Conservation (phyloP, 2,329 filamentous ascomycete genomes). For the Botrytis fragariae region DNA sequence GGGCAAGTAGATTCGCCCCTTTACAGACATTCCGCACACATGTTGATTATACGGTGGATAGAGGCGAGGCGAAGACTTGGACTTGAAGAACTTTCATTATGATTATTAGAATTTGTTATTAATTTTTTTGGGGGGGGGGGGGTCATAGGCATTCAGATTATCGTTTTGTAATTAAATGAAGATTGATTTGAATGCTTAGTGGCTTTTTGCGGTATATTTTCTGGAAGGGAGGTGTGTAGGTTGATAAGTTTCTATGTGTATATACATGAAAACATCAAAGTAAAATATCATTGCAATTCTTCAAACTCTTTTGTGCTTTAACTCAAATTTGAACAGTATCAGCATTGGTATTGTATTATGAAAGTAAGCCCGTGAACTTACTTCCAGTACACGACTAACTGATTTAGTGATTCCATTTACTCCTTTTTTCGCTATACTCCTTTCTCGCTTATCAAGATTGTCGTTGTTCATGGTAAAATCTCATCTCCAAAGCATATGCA, state of each 20-base stretch:
- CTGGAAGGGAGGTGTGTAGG: too few relatives aligned
- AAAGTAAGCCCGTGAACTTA: too few relatives aligned
- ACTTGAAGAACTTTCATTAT: not conserved
- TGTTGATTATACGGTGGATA: rapidly evolving
- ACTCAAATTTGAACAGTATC: not conserved
- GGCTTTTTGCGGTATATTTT: too few relatives aligned
- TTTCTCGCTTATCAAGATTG: too few relatives aligned
- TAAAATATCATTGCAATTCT: not conserved
- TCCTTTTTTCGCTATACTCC: too few relatives aligned
- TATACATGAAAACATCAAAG: too few relatives aligned
- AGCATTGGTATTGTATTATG: too few relatives aligned
- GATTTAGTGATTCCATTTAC: not conserved
- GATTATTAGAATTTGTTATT: not conserved
- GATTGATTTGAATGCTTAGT: not conserved
- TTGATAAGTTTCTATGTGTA: too few relatives aligned
- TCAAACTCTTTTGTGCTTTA: not conserved
- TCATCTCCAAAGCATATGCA: too few relatives aligned
- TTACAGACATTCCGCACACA: not conserved
- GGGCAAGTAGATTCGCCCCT: not conserved
- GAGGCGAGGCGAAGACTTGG: not conserved
- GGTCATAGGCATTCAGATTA: not conserved
- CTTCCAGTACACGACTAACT: not conserved
- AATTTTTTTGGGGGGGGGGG: too few relatives aligned
- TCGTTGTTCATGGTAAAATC: too few relatives aligned
- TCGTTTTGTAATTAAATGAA: not conserved